phyloP scores from a whole-genome alignment of 805 yeast species.

The Ogataea methanolica region DNA sequence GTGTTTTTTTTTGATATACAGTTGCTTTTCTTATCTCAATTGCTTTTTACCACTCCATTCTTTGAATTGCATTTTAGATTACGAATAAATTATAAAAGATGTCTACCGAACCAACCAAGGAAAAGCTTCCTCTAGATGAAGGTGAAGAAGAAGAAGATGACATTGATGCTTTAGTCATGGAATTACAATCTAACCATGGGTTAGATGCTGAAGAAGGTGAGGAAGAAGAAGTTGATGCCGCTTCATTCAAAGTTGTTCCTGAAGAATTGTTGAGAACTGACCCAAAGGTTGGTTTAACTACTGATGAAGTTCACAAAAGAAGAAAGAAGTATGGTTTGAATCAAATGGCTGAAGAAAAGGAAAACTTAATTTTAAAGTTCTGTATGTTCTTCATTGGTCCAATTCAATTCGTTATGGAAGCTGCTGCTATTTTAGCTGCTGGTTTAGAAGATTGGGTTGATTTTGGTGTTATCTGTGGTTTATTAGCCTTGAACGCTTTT shows the following conservation, averaged over 20 bases:
- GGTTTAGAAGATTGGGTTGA: conserved; percentile 98
- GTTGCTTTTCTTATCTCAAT: not conserved
- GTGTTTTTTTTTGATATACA: no score
- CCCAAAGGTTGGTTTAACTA: conserved; percentile 69
- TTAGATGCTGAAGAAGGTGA: conserved; percentile 47
- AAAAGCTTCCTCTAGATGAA: not conserved
- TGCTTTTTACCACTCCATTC: not conserved
- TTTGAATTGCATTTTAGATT: not conserved
- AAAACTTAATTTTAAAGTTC: conserved; percentile 74
- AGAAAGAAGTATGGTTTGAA: conserved; percentile 88
- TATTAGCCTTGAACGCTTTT: conserved; percentile 78
- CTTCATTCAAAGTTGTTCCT: conserved; percentile 72
- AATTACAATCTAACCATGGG: conserved; percentile 68
- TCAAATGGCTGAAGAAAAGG: conserved; percentile 87
- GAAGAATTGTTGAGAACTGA: conserved; percentile 82
- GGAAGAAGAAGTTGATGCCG: conserved; percentile 46
- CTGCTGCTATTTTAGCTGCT: conserved; percentile 92
- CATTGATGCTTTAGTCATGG: conserved; percentile 69
- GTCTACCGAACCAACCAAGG: conserved; percentile 17
- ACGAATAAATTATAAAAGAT: conserved; percentile 6
- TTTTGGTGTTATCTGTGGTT: conserved; percentile 94
- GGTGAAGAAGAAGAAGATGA: conserved; percentile 63
- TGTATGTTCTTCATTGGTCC: conserved; percentile 90
- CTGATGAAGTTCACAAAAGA: conserved; percentile 76
- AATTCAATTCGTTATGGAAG: conserved; percentile 96